Conservation (phyloP, 2,329 filamentous ascomycete species). For the Epichloe coenophiala region DNA sequence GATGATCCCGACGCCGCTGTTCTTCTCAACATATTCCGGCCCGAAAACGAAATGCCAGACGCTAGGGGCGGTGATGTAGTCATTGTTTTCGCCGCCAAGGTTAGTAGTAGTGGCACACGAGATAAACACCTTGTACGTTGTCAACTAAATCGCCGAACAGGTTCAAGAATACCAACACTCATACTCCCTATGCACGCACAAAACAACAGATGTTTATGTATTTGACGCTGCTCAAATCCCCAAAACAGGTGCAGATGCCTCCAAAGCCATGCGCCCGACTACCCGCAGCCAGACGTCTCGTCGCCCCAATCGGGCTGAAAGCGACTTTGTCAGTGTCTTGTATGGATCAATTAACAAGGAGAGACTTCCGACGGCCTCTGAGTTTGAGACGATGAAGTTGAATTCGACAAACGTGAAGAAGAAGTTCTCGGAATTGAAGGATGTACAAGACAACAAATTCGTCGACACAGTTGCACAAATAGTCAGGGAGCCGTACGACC, state of each 20-base stretch:
- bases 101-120: constrained; percentile 15
- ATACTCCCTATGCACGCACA: constrained; percentile 31
- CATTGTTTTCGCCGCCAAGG: constrained; percentile 40
- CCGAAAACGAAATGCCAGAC: constrained; percentile 32
- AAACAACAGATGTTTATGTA: constrained; percentile 29
- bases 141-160: constrained; percentile 15
- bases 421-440: constrained; percentile 53
- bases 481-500: constrained; percentile 35
- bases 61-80: constrained; percentile 27
- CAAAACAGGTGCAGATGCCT: constrained; percentile 23
- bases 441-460: constrained; percentile 43
- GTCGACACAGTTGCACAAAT: constrained; percentile 62
- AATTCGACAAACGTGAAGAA: constrained; percentile 31
- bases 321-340: constrained; percentile 33
- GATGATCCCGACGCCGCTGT: constrained; percentile 24
- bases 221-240: constrained; percentile 23
- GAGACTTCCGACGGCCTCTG: constrained; percentile 25
- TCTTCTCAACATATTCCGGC: constrained; percentile 47
- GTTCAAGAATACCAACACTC: constrained; percentile 24
- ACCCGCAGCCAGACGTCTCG: constrained; percentile 9
- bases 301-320: constrained; percentile 15
- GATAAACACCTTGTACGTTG: not conserved
- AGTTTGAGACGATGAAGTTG: constrained; percentile 27
- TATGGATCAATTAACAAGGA: constrained; percentile 31
- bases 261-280: constrained; percentile 13